Conservation (phyloP, 305 asterid species). For the Fraxinus paxiana region DNA sequence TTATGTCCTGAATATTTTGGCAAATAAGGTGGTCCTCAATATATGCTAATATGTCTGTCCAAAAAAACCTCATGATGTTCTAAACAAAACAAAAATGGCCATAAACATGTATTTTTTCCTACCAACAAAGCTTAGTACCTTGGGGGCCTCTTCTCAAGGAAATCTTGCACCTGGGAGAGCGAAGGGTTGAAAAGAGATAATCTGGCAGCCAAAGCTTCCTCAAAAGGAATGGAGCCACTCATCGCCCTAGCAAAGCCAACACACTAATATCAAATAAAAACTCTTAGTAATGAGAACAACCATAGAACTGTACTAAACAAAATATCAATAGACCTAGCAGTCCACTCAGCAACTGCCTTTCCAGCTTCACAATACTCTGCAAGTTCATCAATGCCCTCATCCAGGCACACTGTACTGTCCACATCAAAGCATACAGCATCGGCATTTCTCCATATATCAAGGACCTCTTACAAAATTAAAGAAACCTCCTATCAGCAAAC, state of each 20-base stretch:
- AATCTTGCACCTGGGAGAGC: constrained; percentile 63
- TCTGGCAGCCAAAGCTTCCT: constrained; percentile 89
- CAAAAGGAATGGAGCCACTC: constrained; percentile 90
- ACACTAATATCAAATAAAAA: constrained; percentile 11
- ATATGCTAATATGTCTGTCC: not conserved
- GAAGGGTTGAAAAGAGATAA: constrained; percentile 78
- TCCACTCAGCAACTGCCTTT: constrained; percentile 93
- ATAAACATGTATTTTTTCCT: not conserved
- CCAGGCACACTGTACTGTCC: constrained; percentile 94
- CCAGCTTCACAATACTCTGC: constrained; percentile 97
- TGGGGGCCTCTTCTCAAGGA: constrained; percentile 78
- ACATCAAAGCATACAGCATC: constrained; percentile 92
- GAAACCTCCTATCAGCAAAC: constrained; percentile 21
- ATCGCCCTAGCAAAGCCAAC: constrained; percentile 61
- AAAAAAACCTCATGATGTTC: not conserved
- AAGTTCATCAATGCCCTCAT: constrained; percentile 97
- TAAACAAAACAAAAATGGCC: not conserved
- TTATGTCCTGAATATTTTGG: not conserved
- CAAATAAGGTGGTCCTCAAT: not conserved
- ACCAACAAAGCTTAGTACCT: constrained; percentile 37
- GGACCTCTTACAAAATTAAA: constrained; percentile 56
- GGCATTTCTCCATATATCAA: constrained; percentile 66
- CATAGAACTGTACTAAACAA: not conserved
- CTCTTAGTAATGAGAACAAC: not conserved
- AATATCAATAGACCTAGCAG: constrained; percentile 54